Evolutionary conservation across 208 protist species (phyloP).

Genomic region (Trypanosoma vivax): DNA sequence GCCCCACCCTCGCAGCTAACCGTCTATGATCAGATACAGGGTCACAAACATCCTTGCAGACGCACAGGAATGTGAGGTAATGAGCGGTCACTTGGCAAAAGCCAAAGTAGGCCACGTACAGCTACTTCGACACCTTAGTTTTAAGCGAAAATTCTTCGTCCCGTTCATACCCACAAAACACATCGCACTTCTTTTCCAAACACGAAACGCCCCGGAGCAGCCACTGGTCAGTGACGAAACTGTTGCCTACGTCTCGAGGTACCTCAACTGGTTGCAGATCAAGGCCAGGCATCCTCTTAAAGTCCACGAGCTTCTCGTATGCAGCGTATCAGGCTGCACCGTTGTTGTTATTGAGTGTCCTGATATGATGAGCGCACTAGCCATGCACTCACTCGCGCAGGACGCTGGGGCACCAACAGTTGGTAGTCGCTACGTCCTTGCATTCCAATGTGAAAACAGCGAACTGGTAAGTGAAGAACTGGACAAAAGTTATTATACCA

Average conservation of each 20-base stretch:
- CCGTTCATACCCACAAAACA: constrained; percentile 67
- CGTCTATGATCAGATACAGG: constrained; percentile 12
- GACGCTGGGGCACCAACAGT: constrained; percentile 15
- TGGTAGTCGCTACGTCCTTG: constrained; percentile 15
- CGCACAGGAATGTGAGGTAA: constrained; percentile 10
- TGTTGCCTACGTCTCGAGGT: constrained; percentile 1
- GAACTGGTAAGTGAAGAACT: constrained; percentile 2
- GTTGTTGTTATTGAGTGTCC: constrained; percentile 38
- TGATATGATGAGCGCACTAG: constrained; percentile 40
- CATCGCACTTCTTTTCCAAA: constrained; percentile 62
- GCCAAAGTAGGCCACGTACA: constrained; percentile 35
- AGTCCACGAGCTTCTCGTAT: constrained; percentile 45
- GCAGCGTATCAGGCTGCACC: constrained; percentile 38
- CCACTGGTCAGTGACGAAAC: constrained; percentile 23
- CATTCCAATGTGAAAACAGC: constrained; percentile 17
- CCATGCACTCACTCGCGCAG: constrained; percentile 32
- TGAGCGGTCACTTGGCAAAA: background rate
- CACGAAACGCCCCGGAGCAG: constrained; percentile 29
- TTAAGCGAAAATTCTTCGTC: constrained; percentile 68
- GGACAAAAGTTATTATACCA: constrained; percentile 49
- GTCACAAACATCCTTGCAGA: constrained; percentile 3
- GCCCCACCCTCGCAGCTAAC: background rate
- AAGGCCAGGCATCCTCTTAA: constrained; percentile 15
- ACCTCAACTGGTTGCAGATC: constrained; percentile 12
- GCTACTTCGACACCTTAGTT: constrained; percentile 46